Evolutionary conservation across 108 stramenopile species (phyloP).

Genomic region (Epithemia pelagica): DNA sequence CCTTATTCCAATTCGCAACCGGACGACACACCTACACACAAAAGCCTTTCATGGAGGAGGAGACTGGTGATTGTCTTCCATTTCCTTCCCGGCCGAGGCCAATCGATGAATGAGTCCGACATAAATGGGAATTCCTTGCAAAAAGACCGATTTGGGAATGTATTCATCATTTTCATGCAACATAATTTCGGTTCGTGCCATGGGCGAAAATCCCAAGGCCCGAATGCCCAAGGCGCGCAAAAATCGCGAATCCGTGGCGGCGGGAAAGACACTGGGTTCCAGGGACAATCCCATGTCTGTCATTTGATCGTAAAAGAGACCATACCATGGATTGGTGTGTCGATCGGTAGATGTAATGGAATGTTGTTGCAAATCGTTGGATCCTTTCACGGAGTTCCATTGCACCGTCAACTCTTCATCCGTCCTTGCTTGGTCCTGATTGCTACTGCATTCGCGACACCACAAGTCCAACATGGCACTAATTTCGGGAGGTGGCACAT

Average conservation of each 20-base stretch:
- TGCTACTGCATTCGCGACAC: constrained; percentile 73
- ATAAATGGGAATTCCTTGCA: constrained; percentile 89
- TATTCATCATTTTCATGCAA: constrained; percentile 97
- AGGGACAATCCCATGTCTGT: constrained; percentile 49
- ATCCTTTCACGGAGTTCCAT: constrained; percentile 63
- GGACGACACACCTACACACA: too few species aligned
- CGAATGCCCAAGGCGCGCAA: constrained; percentile 79
- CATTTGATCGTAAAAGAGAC: constrained; percentile 64
- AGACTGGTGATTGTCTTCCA: too few species aligned
- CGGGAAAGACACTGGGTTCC: constrained; percentile 92
- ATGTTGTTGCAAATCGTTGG: constrained; percentile 24
- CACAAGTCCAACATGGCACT: constrained; percentile 76
- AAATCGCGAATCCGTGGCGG: constrained; percentile 93
- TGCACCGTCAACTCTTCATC: constrained; percentile 43
- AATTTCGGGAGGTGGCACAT: constrained; percentile 77
- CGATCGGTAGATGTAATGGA: constrained; percentile 66
- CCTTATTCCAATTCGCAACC: too few species aligned
- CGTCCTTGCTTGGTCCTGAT: too few species aligned
- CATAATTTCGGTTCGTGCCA: constrained; percentile 88
- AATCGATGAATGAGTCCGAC: constrained; percentile 69
- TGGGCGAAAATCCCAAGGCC: constrained; percentile 93
- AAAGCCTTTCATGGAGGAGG: too few species aligned
- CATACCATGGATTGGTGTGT: constrained; percentile 86
- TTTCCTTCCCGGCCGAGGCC: constrained; percentile 20
- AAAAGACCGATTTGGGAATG: constrained; percentile 74